Base-by-base conservation (phyloP, 192 early-diverging fungal species). In the Haplosporangium gracile region DNA sequence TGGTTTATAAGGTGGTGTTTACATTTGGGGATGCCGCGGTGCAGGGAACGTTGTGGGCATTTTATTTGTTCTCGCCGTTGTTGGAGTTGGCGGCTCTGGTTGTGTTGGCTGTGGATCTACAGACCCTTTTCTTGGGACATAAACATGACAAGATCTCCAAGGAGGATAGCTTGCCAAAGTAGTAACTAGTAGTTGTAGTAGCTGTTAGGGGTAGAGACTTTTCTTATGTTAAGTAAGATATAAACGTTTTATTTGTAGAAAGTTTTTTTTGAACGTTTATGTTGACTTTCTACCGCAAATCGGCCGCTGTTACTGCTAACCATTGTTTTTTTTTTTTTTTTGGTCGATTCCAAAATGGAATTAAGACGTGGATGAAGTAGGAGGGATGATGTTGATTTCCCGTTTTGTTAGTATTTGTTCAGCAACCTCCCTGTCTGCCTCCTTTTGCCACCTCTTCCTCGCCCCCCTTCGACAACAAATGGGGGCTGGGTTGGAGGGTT, bases 1-100 rank as follows among this genome's bases (percentile, higher is more conserved):
- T 85, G 74, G 40, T 79, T 10, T 85, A 85, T 43, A 85, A 85
- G 69, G 63, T 85, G 34, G 57, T 79, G 20, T 53, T 29, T 13
- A 75, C 77, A 1, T 85, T 85, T 47, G 24, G 57, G 15, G 5
- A 68, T 11, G 10, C 4, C 1, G 49, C 43, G 16, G 60, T 32
- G 0, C 72, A 51, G 68, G 42, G 20, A 0, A 34, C 53, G 7
- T 29, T 43, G 15, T 57, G 68, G 68, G 80, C 75, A 0, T 76
- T 47, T 29, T 82, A 70, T 71, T 40, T 82, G 15, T 82, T 75
- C 53, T 76, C 68, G 40, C 74, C 80, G 0, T 76, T 82, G 53
- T 26, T 82, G 7, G 80, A 82, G 42, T 63, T 82, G 29, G n/a
- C 36, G 4, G 75, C 75, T 5, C 63, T 82, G 69, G n/a, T 4